A percentile compares a stretch with the other conserved stretches of the same genome.
Conservation (phyloP, 306 rosid genomes). For the Mimosa bimucronata region DNA sequence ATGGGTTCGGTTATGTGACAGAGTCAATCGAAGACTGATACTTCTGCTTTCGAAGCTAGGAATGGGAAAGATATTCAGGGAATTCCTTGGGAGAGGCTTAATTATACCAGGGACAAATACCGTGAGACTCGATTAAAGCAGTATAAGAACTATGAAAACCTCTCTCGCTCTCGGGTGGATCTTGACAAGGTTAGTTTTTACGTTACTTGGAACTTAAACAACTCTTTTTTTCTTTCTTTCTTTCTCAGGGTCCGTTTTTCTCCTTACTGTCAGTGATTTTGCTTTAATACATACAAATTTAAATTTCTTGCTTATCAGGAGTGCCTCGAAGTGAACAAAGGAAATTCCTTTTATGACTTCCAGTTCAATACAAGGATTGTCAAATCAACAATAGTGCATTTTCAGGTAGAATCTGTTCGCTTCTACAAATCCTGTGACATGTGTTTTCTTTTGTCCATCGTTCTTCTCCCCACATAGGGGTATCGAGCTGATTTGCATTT, state of each 20-base stretch:
- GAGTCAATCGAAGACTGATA: constrained; percentile 70
- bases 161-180: constrained; percentile 55
- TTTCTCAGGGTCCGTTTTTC: background rate
- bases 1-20: constrained; percentile 31
- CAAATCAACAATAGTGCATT: constrained; percentile 86
- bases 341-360: constrained; percentile 78
- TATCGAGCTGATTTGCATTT: background rate
- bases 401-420: constrained; percentile 68
- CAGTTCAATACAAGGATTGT: constrained; percentile 92
- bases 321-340: constrained; percentile 68
- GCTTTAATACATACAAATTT: background rate
- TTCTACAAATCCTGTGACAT: background rate
- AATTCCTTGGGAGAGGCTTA: constrained; percentile 92
- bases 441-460: background rate
- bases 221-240: too few species aligned
- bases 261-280: background rate
- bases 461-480: background rate
- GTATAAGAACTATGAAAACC: constrained; percentile 79
- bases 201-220: background rate
- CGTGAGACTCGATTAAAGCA: constrained; percentile 80
- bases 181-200: constrained; percentile 58
- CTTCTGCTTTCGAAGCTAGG: constrained; percentile 77
- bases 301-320: constrained; percentile 50
- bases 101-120: constrained; percentile 66
- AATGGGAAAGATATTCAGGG: constrained; percentile 94